These are phyloP conservation scores for Cladosporium sp. DNA, from an alignment of 2,329 filamentous ascomycete species.

Conservation along the genomic window DNA sequence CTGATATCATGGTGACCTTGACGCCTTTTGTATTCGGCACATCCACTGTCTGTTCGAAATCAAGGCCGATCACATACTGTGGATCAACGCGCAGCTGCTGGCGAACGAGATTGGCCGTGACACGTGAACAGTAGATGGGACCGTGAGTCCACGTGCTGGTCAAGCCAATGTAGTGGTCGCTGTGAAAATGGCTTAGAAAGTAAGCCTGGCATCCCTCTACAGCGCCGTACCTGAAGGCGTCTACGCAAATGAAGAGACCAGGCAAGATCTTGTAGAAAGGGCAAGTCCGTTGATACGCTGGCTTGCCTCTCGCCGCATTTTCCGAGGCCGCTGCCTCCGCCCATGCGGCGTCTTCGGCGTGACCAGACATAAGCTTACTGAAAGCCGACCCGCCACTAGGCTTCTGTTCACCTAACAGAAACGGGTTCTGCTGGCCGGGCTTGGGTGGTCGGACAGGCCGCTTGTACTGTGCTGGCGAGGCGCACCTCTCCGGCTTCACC, in stretches of 20 bases:
- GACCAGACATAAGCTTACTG: constrained; percentile 83
- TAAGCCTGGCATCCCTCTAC: constrained; percentile 90
- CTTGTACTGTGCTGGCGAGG: constrained; percentile 52
- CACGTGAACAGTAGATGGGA: constrained; percentile 91
- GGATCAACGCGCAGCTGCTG: constrained; percentile 80
- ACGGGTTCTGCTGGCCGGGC: constrained; percentile 76
- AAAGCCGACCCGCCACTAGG: constrained; percentile 63
- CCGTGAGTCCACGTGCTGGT: constrained; percentile 86
- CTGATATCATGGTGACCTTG: constrained; percentile 86
- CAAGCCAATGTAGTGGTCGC: constrained; percentile 91
- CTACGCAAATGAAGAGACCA: constrained; percentile 85
- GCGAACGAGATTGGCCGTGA: constrained; percentile 83
- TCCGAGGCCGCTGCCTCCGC: constrained; percentile 76
- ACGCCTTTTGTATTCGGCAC: constrained; percentile 78
- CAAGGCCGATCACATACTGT: constrained; percentile 76
- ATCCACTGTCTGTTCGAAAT: constrained; percentile 74
- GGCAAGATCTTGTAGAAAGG: constrained; percentile 99
- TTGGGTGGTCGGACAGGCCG: constrained; percentile 61
- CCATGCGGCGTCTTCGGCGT: constrained; percentile 89
- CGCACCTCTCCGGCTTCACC: constrained; percentile 17
- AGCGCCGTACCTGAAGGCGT: constrained; percentile 91
- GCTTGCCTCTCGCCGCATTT: constrained; percentile 70
- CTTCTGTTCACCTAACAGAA: constrained; percentile 47
- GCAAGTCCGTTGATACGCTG: constrained; percentile 81
- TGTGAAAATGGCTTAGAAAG: constrained; percentile 96